A percentile compares a stretch with the other conserved stretches of the same genome.
Evolutionary conservation across 768 basidiomycete species (phyloP).

Genomic region (Clitopilus hobsonii): DNA sequence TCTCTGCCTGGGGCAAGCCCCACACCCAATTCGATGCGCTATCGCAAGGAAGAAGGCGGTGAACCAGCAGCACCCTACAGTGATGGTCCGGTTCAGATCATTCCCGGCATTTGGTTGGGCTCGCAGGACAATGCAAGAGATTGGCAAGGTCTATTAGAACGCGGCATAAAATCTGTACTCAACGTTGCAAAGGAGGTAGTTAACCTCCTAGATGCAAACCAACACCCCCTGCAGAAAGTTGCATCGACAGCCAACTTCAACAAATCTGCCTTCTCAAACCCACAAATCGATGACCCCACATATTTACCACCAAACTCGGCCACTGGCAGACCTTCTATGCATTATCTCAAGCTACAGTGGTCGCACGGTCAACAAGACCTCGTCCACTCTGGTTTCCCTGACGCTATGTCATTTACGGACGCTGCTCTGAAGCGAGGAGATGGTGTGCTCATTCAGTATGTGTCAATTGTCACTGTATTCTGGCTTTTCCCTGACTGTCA

Average conservation of each 20-base stretch:
- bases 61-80: constrained; percentile 61
- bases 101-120: constrained; percentile 86
- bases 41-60: constrained; percentile 60
- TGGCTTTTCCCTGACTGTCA: constrained; percentile 9
- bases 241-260: constrained; percentile 67
- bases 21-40: constrained; percentile 44
- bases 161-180: constrained; percentile 75
- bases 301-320: constrained; percentile 65
- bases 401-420: constrained; percentile 80
- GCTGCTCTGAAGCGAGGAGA: constrained; percentile 70
- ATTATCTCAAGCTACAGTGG: constrained; percentile 89
- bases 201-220: constrained; percentile 56
- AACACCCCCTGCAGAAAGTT: constrained; percentile 49
- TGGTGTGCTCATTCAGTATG: constrained; percentile 82
- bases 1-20: constrained; percentile 59
- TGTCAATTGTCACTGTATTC: constrained; percentile 22
- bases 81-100: constrained; percentile 77
- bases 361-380: constrained; percentile 93
- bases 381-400: constrained; percentile 71
- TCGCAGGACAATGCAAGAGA: constrained; percentile 90
- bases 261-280: constrained; percentile 19
- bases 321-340: constrained; percentile 71
- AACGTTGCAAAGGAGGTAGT: constrained; percentile 92
- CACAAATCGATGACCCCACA: constrained; percentile 32
- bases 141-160: constrained; percentile 64